phyloP scores from a whole-genome alignment of 805 yeast genomes.

The Grigorovia yakushimaensis region DNA sequence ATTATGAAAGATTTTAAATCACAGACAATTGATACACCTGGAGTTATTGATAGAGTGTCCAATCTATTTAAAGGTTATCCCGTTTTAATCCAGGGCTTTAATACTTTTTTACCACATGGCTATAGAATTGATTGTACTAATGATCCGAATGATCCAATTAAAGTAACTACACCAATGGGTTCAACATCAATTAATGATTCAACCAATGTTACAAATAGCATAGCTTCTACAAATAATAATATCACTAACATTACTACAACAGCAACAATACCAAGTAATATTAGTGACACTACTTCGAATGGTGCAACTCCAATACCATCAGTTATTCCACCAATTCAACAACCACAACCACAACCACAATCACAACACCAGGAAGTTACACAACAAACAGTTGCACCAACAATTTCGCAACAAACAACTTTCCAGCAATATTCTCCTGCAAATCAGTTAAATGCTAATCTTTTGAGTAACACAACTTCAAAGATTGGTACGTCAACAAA shows the following conservation, averaged over 20 bases:
- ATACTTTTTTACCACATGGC: constrained; percentile 95
- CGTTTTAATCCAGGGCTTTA: constrained; percentile 88
- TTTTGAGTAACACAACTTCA: constrained; percentile 10
- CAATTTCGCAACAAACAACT: not conserved
- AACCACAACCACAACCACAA: not conserved
- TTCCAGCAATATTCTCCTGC: not conserved
- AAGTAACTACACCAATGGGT: constrained; percentile 94
- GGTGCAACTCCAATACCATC: constrained; percentile 1
- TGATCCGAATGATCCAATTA: constrained; percentile 84
- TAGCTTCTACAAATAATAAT: not conserved
- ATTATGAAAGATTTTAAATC: constrained; percentile 98
- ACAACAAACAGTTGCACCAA: constrained; percentile 1
- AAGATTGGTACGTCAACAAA: not conserved
- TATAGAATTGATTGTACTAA: constrained; percentile 84
- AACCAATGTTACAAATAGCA: not conserved
- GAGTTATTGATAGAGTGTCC: constrained; percentile 93
- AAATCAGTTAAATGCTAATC: constrained; percentile 1
- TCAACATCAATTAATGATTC: constrained; percentile 28
- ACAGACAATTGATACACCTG: constrained; percentile 94
- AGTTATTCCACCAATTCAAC: constrained; percentile 10
- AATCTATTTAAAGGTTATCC: constrained; percentile 88
- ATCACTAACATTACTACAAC: not conserved
- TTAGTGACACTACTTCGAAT: not conserved
- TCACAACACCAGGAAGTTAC: not conserved
- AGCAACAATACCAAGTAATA: not conserved